Conservation (phyloP, 768 basidiomycete genomes). For the Basidioascus undulatus region DNA sequence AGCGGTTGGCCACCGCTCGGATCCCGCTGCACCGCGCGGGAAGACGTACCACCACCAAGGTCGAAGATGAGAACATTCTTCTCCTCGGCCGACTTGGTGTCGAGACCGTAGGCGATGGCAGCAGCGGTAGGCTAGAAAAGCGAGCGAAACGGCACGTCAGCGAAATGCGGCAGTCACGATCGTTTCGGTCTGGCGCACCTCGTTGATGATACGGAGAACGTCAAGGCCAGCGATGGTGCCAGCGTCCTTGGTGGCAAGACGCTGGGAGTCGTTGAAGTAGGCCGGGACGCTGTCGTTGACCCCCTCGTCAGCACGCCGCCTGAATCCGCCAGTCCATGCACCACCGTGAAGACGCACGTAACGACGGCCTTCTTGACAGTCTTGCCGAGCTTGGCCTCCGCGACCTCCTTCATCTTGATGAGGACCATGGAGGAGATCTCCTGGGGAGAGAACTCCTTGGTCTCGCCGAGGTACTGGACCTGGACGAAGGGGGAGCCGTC, state of each 20-base stretch:
- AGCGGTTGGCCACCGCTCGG: too few relatives aligned
- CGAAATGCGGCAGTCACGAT: too few relatives aligned
- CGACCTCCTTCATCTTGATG: conserved; percentile 98
- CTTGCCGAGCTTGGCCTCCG: conserved; percentile 93
- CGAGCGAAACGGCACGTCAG: too few relatives aligned
- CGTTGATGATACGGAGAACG: conserved; percentile 99
- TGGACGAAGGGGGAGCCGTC: conserved; percentile 84
- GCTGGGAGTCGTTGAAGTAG: conserved; percentile 99
- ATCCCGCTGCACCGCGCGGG: too few relatives aligned
- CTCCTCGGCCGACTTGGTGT: conserved; percentile 68
- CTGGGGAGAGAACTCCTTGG: conserved; percentile 89
- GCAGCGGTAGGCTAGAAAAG: conserved; percentile 97
- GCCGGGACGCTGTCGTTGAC: conserved; percentile 53
- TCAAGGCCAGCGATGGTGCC: conserved; percentile 94
- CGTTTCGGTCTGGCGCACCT: too few relatives aligned
- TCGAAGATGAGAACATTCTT: conserved; percentile 99
- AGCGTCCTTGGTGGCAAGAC: conserved; percentile 96
- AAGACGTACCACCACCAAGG: conserved; percentile 93
- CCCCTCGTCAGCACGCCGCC: neutral
- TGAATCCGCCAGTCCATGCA: conserved; percentile 3
- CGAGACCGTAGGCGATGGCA: conserved; percentile 88
- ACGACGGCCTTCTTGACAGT: conserved; percentile 85
- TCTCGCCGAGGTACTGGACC: conserved; percentile 80
- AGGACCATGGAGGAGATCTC: conserved; percentile 99
- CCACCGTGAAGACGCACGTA: conserved; percentile 35